These are phyloP conservation scores for Chlorella sp. DNA, from an alignment of 139 green algal genomes.

Conservation along the genomic window DNA sequence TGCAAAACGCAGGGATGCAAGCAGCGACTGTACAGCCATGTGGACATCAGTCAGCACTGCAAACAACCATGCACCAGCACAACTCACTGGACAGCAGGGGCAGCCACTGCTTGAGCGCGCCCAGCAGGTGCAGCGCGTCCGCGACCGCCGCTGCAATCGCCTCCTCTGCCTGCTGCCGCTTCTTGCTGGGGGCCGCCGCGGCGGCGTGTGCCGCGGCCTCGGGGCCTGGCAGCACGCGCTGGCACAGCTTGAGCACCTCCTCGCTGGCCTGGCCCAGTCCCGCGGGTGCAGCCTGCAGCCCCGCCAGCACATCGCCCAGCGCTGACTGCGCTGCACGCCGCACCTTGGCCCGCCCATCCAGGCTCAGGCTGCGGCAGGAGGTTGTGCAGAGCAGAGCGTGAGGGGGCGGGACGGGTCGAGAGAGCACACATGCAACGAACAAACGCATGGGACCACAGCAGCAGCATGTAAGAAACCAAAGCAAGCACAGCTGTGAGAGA, in stretches of 20 bases:
- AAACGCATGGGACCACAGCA: too few species aligned
- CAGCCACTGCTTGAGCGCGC: conserved; percentile 67
- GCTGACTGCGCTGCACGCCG: conserved; percentile 67
- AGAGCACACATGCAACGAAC: too few species aligned
- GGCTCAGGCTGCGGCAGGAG: conserved; percentile 43
- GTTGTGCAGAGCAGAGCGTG: not conserved
- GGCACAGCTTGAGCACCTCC: conserved; percentile 54
- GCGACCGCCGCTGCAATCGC: conserved; percentile 74
- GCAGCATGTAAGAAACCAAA: not conserved
- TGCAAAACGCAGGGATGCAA: not conserved
- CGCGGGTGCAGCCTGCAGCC: conserved; percentile 54
- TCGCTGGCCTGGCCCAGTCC: conserved; percentile 57
- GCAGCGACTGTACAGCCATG: too few species aligned
- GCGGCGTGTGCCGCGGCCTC: conserved; percentile 76
- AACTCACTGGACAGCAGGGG: conserved; percentile 62
- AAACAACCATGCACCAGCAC: too few species aligned
- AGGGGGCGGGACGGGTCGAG: too few species aligned
- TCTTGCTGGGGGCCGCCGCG: conserved; percentile 77
- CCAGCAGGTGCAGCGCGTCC: conserved; percentile 84
- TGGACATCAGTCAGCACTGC: too few species aligned
- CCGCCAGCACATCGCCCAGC: conserved; percentile 71
- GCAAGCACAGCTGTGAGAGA: not conserved
- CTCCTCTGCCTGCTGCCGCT: conserved; percentile 76
- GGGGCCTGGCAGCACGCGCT: conserved; percentile 70
- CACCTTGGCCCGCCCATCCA: conserved; percentile 80